These are phyloP conservation scores for Debaryomyces sp. DNA, from an alignment of 1,139 yeast species.

Conservation along the genomic window DNA sequence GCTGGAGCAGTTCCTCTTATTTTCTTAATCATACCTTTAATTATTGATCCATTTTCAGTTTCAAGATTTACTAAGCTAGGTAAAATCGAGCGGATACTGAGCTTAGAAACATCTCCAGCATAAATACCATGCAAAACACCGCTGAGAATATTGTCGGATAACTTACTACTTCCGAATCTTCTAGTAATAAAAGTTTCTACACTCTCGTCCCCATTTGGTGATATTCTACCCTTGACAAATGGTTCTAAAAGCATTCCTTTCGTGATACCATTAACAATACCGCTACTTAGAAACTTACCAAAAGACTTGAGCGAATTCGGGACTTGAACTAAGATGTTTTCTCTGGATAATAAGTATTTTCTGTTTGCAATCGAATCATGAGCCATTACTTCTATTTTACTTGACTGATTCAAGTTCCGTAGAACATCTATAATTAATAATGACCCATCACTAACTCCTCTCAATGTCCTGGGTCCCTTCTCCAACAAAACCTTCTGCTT, in stretches of 20 bases:
- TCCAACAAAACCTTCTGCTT: conserved; percentile 44
- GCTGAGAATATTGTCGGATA: conserved; percentile 70
- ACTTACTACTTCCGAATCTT: conserved; percentile 59
- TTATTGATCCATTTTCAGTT: conserved; percentile 59
- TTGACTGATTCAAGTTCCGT: conserved; percentile 40
- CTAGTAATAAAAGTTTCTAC: conserved; percentile 68
- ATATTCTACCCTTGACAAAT: conserved; percentile 28
- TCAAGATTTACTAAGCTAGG: conserved; percentile 59
- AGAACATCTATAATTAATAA: conserved; percentile 61
- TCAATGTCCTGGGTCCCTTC: conserved; percentile 74
- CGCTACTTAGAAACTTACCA: conserved; percentile 44
- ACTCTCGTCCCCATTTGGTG: conserved; percentile 59
- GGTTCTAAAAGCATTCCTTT: conserved; percentile 46
- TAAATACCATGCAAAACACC: conserved; percentile 89
- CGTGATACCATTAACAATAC: conserved; percentile 34
- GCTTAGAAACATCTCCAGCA: conserved; percentile 75
- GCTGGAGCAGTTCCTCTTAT: conserved; percentile 11
- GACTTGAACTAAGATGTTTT: conserved; percentile 49
- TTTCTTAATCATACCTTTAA: conserved; percentile 32
- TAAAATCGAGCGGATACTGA: conserved; percentile 66
- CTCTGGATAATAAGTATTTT: conserved; percentile 55
- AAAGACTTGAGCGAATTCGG: conserved; percentile 49
- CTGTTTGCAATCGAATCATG: conserved; percentile 57
- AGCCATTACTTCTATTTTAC: conserved; percentile 53
- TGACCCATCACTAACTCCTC: conserved; percentile 72